Evolutionary conservation across 768 basidiomycete species (phyloP).

Genomic region (Cantharellus cinnabarinus): DNA sequence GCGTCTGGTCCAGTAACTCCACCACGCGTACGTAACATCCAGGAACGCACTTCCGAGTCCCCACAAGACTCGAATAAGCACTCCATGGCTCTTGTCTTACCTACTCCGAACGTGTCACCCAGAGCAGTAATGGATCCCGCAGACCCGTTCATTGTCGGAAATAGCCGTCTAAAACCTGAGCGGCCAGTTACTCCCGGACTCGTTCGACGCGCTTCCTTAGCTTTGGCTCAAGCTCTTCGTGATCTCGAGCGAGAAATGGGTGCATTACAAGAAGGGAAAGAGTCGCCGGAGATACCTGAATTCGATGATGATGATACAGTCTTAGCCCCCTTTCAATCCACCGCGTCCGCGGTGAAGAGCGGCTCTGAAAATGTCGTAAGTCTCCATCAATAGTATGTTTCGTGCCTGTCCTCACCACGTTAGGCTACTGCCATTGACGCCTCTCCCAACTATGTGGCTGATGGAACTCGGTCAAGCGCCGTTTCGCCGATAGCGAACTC

Average conservation of each 20-base stretch:
- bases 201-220: constrained; percentile 46
- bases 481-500: too few species aligned
- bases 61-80: not conserved
- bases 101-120: not conserved
- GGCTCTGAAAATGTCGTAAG: too few species aligned
- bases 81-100: not conserved
- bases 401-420: too few species aligned
- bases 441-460: too few species aligned
- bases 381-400: too few species aligned
- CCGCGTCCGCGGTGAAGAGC: not conserved
- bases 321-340: not conserved
- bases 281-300: constrained; percentile 1
- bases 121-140: not conserved
- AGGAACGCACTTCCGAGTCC: not conserved
- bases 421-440: too few species aligned
- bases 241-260: constrained; percentile 35
- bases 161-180: not conserved
- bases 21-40: not conserved
- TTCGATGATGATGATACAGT: constrained; percentile 1
- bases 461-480: too few species aligned
- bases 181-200: constrained; percentile 19
- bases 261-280: constrained; percentile 27
- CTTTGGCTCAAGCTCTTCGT: constrained; percentile 49
- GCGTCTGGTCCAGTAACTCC: not conserved
- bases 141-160: not conserved